phyloP scores from a whole-genome alignment of 2,329 filamentous ascomycete genomes.

The Penicillium sp. region DNA sequence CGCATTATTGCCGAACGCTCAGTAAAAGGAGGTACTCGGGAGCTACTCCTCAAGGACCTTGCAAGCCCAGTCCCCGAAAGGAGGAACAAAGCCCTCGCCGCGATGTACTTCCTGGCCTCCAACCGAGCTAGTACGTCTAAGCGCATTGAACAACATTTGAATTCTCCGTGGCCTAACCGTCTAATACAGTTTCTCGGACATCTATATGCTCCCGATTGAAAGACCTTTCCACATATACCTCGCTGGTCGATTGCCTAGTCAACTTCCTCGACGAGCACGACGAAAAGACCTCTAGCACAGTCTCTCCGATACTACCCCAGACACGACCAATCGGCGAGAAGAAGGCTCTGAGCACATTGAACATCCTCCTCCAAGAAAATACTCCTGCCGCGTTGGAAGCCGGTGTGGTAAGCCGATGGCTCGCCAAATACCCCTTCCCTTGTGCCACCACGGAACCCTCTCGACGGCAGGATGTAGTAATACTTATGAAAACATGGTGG shows the following conservation, averaged over 20 bases:
- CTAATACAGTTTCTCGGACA: conserved; percentile 40
- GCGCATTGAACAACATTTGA: background rate
- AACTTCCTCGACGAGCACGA: conserved; percentile 46
- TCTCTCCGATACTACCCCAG: conserved; percentile 45
- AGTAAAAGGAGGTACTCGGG: conserved; percentile 45
- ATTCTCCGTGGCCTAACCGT: conserved; percentile 3
- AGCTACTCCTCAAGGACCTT: conserved; percentile 49
- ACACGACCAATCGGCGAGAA: conserved; percentile 49
- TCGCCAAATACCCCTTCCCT: conserved; percentile 72
- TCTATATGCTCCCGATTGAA: conserved; percentile 39
- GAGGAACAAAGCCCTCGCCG: conserved; percentile 47
- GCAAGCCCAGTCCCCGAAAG: conserved; percentile 42
- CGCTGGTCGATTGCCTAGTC: conserved; percentile 48
- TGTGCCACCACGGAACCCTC: conserved; percentile 60
- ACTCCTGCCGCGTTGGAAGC: conserved; percentile 63
- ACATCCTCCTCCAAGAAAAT: conserved; percentile 64
- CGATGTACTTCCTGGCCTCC: conserved; percentile 49
- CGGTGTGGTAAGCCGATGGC: conserved; percentile 73
- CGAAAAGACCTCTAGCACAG: conserved; percentile 38
- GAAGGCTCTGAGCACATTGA: conserved; percentile 58
- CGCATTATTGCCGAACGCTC: conserved; percentile 53
- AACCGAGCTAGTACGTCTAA: conserved; percentile 43
- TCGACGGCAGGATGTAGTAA: conserved; percentile 45
- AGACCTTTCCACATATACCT: conserved; percentile 43
- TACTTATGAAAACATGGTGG: conserved; percentile 48